Evolutionary conservation across 768 basidiomycete species (phyloP).

Genomic region (Mycena epipterygia): DNA sequence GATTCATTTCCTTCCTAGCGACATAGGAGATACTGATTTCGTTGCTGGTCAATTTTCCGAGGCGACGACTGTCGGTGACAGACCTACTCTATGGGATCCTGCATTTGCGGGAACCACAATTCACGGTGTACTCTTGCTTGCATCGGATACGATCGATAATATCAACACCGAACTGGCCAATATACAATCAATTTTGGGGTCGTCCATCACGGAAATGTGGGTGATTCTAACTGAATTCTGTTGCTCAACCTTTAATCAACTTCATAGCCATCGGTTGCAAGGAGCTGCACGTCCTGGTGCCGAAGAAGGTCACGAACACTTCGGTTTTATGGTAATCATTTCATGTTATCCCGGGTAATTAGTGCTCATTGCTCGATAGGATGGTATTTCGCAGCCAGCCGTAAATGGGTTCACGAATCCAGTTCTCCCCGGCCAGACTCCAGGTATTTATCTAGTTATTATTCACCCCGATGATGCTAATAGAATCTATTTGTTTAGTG

Average conservation of each 20-base stretch:
- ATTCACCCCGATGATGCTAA: neutral
- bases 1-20: neutral
- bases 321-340: conserved; percentile 37
- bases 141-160: conserved; percentile 38
- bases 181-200: conserved; percentile 36
- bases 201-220: conserved; percentile 37
- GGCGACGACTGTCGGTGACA: conserved; percentile 28
- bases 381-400: conserved; percentile 41
- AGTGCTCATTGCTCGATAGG: neutral
- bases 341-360: neutral
- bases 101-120: conserved; percentile 37
- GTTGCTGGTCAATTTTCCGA: conserved; percentile 23
- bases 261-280: conserved; percentile 31
- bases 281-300: conserved; percentile 42
- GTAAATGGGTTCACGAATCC: conserved; percentile 35
- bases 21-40: conserved; percentile 35
- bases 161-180: conserved; percentile 35
- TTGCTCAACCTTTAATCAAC: neutral
- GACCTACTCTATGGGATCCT: conserved; percentile 33
- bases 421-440: conserved; percentile 36
- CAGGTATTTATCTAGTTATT: neutral
- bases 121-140: conserved; percentile 41
- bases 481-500: neutral
- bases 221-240: neutral
- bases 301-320: conserved; percentile 46